Evolutionary conservation across 1,284 basidiomycete species (phyloP), one percentile per base, ranked within the genome.

Genomic region (Boletus mariae): DNA sequence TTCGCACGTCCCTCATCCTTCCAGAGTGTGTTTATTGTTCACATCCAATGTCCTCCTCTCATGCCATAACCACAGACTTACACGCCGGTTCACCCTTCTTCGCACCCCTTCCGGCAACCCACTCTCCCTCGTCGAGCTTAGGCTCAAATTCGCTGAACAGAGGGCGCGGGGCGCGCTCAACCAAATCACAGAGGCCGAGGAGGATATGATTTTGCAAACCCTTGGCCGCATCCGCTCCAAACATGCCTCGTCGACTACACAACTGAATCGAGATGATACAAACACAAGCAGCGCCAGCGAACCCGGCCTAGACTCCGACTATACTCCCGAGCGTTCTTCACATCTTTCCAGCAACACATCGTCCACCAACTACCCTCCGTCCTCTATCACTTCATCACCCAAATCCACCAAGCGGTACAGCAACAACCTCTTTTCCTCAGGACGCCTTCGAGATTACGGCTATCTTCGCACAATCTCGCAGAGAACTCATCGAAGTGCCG

Each of bases 351-450:
- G 68, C 53, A 77, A 75, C 40, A 70, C 74, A 17, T 63, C 73
- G 20, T 75, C 74, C 26, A 72, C 71, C 2, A 65, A 70, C 26
- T 67, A 73, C 57, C 63, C 71, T 20, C 67, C 73, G 4, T 73
- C 79, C 5, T 78, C 80, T 17, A 51, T 71, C 53, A 71, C 75
- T 31, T 80, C 79, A 42, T 75, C 79, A 3, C 71, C 77, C 57
- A 62, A 75, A 53, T 77, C 79, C 37, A 73, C 74, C 54, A 85
- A 86, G 70, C 79, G 89, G 47, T 86, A 87, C 67, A 90, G 87
- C 73, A 91, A 90, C 67, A 90, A 91, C 63, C 73, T 92, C 49
- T 91, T 91, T 60, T 85, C 86, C 42, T 89, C 87, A n/a, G 83
- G 84, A 29, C 78, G 83, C 54, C 77, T 89, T 60, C 78, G 84